A percentile compares a stretch with the other conserved stretches of the same genome.
Conservation (phyloP, 257 asterid species). For the Leonotis leonurus region DNA sequence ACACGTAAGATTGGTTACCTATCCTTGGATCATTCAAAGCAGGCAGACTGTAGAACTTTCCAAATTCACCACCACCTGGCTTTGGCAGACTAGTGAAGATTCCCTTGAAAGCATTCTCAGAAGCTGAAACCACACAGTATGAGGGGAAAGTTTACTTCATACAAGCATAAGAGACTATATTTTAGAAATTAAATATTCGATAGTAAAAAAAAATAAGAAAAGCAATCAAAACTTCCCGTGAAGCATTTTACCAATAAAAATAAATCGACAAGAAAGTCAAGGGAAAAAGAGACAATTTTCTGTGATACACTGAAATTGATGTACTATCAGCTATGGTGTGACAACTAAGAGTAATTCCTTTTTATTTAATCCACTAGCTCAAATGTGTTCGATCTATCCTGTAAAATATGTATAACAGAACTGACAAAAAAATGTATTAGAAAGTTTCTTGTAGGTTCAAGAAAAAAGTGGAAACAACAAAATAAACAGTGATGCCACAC, state of each 20-base stretch:
- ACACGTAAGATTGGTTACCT: slow-evolving; percentile 35
- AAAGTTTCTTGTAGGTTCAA: too few relatives aligned
- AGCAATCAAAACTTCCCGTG: background rate
- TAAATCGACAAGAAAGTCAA: too few relatives aligned
- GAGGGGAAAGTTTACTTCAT: slow-evolving; percentile 2
- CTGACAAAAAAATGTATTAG: too few relatives aligned
- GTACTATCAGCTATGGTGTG: background rate
- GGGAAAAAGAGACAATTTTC: background rate
- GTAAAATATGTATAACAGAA: background rate
- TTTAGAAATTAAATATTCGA: background rate
- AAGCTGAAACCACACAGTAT: slow-evolving; percentile 41
- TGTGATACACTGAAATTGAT: background rate
- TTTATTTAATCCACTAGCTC: background rate
- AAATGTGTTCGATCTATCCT: background rate
- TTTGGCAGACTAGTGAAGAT: slow-evolving; percentile 73
- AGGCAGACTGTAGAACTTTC: slow-evolving; percentile 82
- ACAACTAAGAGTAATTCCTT: background rate
- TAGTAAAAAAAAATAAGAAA: background rate
- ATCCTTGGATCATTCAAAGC: slow-evolving; percentile 84
- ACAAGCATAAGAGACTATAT: slow-evolving; percentile 7
- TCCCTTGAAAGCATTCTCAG: slow-evolving; percentile 74
- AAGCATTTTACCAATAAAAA: background rate
- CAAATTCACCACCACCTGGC: slow-evolving; percentile 94
- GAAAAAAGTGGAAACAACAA: background rate
- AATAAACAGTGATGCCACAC: slow-evolving; percentile 3